Percentiles rank a stretch among this genome's conserved stretches.
Evolutionary conservation across 148 eudicot genomes (phyloP).

Genomic region (Vaccinium myrtillus): DNA sequence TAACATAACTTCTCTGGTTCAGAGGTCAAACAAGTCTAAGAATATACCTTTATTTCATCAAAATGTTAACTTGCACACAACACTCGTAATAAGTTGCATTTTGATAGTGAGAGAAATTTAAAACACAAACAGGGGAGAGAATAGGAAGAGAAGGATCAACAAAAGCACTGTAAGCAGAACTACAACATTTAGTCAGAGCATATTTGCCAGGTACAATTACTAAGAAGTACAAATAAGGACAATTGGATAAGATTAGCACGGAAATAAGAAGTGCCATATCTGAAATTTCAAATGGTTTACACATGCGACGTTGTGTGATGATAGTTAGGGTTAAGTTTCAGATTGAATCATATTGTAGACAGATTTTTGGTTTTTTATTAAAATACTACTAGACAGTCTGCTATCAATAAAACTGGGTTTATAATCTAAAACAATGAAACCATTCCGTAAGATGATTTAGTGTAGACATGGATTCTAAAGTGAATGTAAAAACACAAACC

Average conservation of each 20-base stretch:
- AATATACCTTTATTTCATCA: not conserved
- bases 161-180: not conserved
- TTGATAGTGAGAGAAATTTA: not conserved
- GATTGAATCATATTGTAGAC: not conserved
- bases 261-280: not conserved
- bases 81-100: not conserved
- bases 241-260: not conserved
- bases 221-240: not conserved
- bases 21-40: not conserved
- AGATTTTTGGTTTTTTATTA: not conserved
- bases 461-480: not conserved
- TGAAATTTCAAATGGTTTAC: not conserved
- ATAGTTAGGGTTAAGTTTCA: not conserved
- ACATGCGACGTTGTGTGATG: not conserved
- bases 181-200: not conserved
- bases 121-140: not conserved
- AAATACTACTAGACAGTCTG: not conserved
- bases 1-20: not conserved
- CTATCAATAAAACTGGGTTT: not conserved
- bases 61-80: not conserved
- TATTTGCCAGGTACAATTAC: not conserved
- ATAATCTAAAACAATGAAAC: not conserved
- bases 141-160: not conserved
- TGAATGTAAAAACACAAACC: not conserved
- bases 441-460: not conserved